Percentiles rank a stretch among this genome's conserved stretches.
These are phyloP conservation scores for Trichoderma arundinaceum DNA, from an alignment of 2,329 filamentous ascomycete genomes.

Conservation along the genomic window DNA sequence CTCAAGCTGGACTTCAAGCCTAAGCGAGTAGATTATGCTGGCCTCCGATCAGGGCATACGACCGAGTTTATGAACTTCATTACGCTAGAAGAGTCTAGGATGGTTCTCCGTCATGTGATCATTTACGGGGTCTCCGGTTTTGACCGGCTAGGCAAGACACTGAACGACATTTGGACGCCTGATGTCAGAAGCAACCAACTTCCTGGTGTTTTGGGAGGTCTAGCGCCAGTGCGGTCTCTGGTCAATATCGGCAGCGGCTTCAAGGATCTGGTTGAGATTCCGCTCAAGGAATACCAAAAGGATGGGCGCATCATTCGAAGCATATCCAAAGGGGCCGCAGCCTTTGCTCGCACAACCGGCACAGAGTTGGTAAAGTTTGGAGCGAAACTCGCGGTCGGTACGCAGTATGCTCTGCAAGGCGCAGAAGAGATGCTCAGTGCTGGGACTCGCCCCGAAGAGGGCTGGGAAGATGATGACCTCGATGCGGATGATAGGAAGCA, in stretches of 20 bases:
- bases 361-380: constrained; percentile 93
- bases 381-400: constrained; percentile 92
- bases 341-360: constrained; percentile 91
- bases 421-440: constrained; percentile 78
- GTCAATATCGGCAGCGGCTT: constrained; percentile 91
- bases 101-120: constrained; percentile 86
- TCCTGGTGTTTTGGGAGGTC: constrained; percentile 82
- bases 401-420: constrained; percentile 88
- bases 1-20: constrained; percentile 95
- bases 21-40: constrained; percentile 95
- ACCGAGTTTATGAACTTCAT: constrained; percentile 99
- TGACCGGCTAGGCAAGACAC: constrained; percentile 82
- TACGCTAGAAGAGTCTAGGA: constrained; percentile 84
- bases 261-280: constrained; percentile 83
- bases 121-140: constrained; percentile 92
- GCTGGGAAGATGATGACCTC: constrained; percentile 64
- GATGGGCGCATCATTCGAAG: constrained; percentile 91
- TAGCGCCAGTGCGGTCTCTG: constrained; percentile 86
- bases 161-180: constrained; percentile 97
- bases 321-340: constrained; percentile 85
- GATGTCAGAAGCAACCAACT: constrained; percentile 91
- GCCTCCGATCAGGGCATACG: constrained; percentile 88
- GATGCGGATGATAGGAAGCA: constrained; percentile 76
- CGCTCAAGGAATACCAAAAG: constrained; percentile 90
- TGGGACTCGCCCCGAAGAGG: constrained; percentile 47